Evolutionary conservation across 345 rosid species (phyloP).

Genomic region (Brassica rapa): DNA sequence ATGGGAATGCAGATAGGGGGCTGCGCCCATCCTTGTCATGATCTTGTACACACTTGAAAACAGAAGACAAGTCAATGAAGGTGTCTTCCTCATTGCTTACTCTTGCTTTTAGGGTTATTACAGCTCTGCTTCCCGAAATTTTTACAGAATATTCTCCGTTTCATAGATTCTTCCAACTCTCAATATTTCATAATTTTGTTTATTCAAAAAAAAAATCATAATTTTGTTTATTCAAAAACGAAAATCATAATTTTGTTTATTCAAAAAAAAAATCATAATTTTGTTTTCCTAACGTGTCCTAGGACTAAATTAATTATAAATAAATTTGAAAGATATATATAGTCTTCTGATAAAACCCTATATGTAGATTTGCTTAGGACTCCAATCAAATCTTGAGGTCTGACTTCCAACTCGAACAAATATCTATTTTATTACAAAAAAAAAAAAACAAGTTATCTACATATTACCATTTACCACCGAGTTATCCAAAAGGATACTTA

Average conservation of each 20-base stretch:
- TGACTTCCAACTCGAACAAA: neutral
- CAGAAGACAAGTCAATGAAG: constrained; percentile 23
- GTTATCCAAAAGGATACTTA: neutral
- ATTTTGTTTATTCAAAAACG: neutral
- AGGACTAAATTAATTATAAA: neutral
- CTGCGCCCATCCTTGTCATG: constrained; percentile 24
- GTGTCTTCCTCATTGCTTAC: neutral
- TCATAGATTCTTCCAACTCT: constrained; percentile 1
- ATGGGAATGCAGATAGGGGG: constrained; percentile 25
- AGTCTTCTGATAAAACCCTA: neutral
- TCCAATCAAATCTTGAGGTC: neutral
- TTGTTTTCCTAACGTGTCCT: neutral
- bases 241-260: neutral
- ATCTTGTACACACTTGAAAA: constrained; percentile 34
- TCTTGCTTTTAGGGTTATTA: neutral
- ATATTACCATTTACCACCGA: neutral
- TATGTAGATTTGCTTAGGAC: neutral
- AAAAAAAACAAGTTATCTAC: neutral
- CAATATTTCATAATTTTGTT: neutral
- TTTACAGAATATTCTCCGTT: constrained; percentile 19
- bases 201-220: too few species aligned
- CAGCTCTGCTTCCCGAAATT: constrained; percentile 13
- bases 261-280: too few species aligned
- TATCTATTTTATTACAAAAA: neutral
- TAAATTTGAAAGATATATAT: neutral